Conservation (phyloP, 768 basidiomycete species). For the Lactarius akahatsu region DNA sequence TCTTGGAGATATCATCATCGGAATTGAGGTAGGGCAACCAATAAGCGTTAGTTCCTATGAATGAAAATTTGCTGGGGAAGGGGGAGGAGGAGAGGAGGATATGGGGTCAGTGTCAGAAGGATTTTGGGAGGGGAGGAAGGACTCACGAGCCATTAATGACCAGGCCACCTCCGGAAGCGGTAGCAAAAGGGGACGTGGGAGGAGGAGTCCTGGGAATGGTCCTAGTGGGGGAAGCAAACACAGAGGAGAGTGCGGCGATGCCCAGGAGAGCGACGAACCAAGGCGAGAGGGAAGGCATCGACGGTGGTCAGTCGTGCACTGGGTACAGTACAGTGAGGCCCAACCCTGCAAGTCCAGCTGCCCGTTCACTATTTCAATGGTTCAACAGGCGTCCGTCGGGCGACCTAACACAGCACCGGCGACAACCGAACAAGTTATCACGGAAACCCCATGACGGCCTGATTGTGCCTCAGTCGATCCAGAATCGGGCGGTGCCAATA, state of each 20-base stretch:
- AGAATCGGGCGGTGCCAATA: neutral
- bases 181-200: conserved; percentile 11
- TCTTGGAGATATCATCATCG: conserved; percentile 54
- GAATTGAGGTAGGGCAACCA: conserved; percentile 60
- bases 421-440: neutral
- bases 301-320: conserved; percentile 5
- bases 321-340: neutral
- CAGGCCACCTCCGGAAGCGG: conserved; percentile 4
- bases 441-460: neutral
- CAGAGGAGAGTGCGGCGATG: neutral
- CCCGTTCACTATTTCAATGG: neutral
- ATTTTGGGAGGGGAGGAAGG: neutral
- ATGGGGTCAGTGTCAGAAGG: neutral
- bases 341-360: neutral
- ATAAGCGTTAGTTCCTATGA: conserved; percentile 62
- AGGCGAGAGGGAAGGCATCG: conserved; percentile 17
- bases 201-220: neutral
- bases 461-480: conserved; percentile 2
- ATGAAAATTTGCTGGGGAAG: conserved; percentile 35
- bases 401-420: neutral
- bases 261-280: conserved; percentile 12
- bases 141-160: conserved; percentile 21
- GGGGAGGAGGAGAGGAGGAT: neutral
- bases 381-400: neutral
- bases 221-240: conserved; percentile 12